Base-by-base conservation (phyloP, 2,329 filamentous ascomycete species). In the Cladosporium sp. region DNA sequence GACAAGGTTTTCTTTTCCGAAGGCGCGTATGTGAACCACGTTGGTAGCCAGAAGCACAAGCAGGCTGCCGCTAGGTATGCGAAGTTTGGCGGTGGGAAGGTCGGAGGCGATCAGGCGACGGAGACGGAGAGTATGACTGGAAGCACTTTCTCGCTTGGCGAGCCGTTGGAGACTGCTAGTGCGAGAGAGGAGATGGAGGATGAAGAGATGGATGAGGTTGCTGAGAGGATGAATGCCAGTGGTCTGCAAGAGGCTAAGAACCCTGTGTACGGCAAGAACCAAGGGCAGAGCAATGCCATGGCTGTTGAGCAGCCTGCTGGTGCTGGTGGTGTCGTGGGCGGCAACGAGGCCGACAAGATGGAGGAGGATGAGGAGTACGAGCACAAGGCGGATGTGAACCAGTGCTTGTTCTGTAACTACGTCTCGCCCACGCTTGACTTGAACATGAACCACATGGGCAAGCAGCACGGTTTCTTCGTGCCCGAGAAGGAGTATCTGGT, bases 1-100 rank as follows among this genome's bases (percentile, higher is more conserved):
- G 80, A 86, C 63, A 95, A 95, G 75, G 90, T 86, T 12, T 98
- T 95, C 70, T 97, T 85, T 75, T 97, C 91, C 71, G 88, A 96
- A 65, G 96, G 96, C 72, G 92, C 93, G 29, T 97, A 86, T 70
- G 83, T 85, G 65, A 98, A 97, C 70, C 93, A 98, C 66, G 69
- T 97, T 50, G 84, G 83, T 52, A 96, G 91, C 72, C 84, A 88
- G 60, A 95, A 95, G 70, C 93, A 98, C 71, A 88, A 84, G 69
- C 75, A 80, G 50, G 84, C 83, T 59, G 77, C 85, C 51, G 75
- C 79, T 9, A 69, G 69, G 20, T 59, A 74, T 27, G 75, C 76
- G 36, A 58, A 60, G 7, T 57, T 52, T 41, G 71, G 67, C 49
- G 32, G 13, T 7, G 15, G 32, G n/a, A 56, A 66, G 64, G 47